phyloP scores from a whole-genome alignment of 495 filamentous ascomycete species.

The Xylaria acuta region DNA sequence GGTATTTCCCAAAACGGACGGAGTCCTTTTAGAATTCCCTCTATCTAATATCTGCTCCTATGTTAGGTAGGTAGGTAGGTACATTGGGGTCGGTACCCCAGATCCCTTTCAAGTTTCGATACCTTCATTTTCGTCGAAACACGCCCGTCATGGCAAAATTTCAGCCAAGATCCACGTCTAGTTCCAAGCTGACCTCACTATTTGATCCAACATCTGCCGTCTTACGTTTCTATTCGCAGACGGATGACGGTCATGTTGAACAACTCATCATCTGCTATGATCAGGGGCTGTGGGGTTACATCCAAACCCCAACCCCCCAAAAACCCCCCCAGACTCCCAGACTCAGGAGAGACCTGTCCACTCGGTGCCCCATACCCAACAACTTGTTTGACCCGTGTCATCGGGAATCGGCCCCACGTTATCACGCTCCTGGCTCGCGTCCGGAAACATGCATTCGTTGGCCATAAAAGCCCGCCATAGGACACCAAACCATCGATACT shows the following conservation, averaged over 20 bases:
- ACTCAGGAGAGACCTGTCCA: conserved; percentile 7
- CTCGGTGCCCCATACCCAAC: conserved; percentile 17
- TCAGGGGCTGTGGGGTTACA: conserved; percentile 27
- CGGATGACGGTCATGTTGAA: conserved; percentile 12
- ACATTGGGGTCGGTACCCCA: neutral
- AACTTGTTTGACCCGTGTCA: conserved; percentile 25
- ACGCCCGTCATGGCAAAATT: neutral
- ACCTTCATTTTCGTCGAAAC: conserved; percentile 7
- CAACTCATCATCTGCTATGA: conserved; percentile 28
- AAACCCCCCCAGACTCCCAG: conserved; percentile 13
- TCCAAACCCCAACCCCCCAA: conserved; percentile 2
- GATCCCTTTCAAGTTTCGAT: neutral
- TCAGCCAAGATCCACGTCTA: neutral
- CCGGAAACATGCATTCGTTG: conserved; percentile 19
- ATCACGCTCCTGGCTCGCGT: neutral
- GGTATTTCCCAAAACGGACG: conserved; percentile 22
- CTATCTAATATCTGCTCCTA: neutral
- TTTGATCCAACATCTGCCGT: neutral
- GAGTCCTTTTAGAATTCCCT: neutral
- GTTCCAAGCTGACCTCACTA: conserved; percentile 22
- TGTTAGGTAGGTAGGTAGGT: neutral
- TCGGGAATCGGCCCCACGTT: conserved; percentile 30
- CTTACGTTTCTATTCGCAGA: conserved; percentile 12
- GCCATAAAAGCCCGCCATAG: conserved; percentile 10
- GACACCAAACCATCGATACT: conserved; percentile 1